Evolutionary conservation across 2,329 filamentous ascomycete species (phyloP).

Genomic region (Samsoniella hepiali): DNA sequence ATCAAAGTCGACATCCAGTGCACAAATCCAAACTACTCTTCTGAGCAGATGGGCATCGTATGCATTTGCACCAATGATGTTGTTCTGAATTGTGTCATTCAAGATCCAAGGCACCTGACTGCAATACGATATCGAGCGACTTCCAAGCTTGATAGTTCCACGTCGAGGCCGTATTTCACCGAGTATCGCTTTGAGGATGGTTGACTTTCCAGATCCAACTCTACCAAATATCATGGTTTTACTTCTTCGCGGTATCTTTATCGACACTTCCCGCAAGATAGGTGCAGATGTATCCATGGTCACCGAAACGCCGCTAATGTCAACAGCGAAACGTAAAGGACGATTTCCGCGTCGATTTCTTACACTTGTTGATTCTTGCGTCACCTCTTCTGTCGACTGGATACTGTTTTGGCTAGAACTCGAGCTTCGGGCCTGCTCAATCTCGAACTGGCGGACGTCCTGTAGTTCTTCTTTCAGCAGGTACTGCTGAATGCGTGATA

Average conservation of each 20-base stretch:
- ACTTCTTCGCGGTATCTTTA: constrained; percentile 12
- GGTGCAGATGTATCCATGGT: neutral
- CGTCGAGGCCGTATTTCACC: constrained; percentile 23
- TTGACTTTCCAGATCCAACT: constrained; percentile 37
- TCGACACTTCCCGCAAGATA: neutral
- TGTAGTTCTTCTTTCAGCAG: neutral
- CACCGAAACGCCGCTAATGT: neutral
- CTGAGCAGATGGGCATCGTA: constrained; percentile 31
- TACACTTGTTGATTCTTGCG: neutral
- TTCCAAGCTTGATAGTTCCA: neutral
- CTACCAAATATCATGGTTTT: constrained; percentile 31
- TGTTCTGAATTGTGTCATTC: constrained; percentile 33
- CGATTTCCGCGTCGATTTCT: neutral
- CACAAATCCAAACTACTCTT: constrained; percentile 26
- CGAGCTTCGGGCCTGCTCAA: neutral
- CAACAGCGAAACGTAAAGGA: neutral
- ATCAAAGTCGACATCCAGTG: constrained; percentile 26
- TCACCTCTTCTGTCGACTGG: neutral
- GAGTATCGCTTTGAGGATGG: constrained; percentile 31
- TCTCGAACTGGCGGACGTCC: neutral
- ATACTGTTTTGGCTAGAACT: neutral
- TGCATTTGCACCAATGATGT: constrained; percentile 29
- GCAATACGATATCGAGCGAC: constrained; percentile 22
- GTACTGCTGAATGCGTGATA: constrained; percentile 3
- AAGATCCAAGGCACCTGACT: constrained; percentile 28